Conservation (phyloP, 805 yeast species). For the Phaffomyces opuntiae region DNA sequence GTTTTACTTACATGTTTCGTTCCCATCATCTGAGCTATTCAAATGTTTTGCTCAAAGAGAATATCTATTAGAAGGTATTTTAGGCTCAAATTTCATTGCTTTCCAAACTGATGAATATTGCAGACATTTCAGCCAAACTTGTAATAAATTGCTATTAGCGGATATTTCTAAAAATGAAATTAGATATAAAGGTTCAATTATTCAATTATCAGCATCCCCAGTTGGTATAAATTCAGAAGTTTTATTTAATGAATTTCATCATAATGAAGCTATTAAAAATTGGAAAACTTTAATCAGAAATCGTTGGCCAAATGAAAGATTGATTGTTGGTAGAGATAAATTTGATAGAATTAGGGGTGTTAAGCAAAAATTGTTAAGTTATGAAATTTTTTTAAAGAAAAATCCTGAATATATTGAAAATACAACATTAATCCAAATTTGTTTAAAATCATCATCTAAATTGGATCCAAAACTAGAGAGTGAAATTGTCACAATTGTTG, state of each 20-base stretch:
- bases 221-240: constrained; percentile 74
- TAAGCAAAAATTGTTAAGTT: constrained; percentile 80
- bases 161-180: constrained; percentile 66
- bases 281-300: constrained; percentile 70
- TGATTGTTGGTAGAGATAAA: constrained; percentile 85
- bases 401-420: constrained; percentile 66
- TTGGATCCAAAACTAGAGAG: constrained; percentile 58
- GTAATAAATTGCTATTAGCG: constrained; percentile 74
- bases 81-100: constrained; percentile 83
- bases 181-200: constrained; percentile 51
- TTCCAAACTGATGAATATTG: constrained; percentile 93
- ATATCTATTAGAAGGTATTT: constrained; percentile 66
- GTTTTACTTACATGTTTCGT: constrained; percentile 86
- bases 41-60: constrained; percentile 88
- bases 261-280: constrained; percentile 40
- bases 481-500: constrained; percentile 70
- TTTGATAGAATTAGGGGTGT: constrained; percentile 83
- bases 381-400: constrained; percentile 64
- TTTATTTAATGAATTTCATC: constrained; percentile 38
- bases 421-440: constrained; percentile 78
- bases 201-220: constrained; percentile 53
- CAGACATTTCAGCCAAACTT: constrained; percentile 87
- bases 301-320: constrained; percentile 57
- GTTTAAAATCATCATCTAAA: constrained; percentile 42
- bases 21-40: constrained; percentile 93